Evolutionary conservation across 1,284 basidiomycete genomes (phyloP), one percentile per base, ranked within the genome.

Genomic region (Tetrapyrgos nigripes): DNA sequence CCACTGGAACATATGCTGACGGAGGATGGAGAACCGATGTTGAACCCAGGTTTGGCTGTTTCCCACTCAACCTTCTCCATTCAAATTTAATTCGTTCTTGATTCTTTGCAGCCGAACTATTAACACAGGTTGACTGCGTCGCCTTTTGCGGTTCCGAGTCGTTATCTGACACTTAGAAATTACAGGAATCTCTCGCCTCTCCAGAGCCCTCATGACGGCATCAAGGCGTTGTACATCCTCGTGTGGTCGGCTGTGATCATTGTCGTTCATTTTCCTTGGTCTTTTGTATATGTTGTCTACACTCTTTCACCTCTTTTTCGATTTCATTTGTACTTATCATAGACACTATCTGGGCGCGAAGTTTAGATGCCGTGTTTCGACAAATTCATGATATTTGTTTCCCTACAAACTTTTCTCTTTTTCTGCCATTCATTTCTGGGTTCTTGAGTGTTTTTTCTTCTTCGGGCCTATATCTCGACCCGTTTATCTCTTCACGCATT

Each of bases 21-120:
- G 2, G 85, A 86, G 64, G 84, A 86, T 64, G 84, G 83, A 14
- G 84, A 84, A 66, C 81, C 84, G 10, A 88, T 88, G 84, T 71
- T 88, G 59, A 86, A 87, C 68, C 84, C 87, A 72, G 85, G 86
- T 87, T 52, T 27, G 81, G 17, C 24, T 28, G 26, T 8, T 35
- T 40, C 14, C 31, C 27, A 21, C 19, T n/a, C 27, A 31, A 19
- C n/a, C 27, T 65, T 46, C 23, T 35, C 28, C 13, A 37, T 11
- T 61, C 27, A 21, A 21, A 27, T 46, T 33, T 48, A 57, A 5
- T 31, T 13, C 3, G 14, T 63, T 43, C 55, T 27, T 56, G 14
- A 24, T 35, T 26, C 48, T 50, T 10, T 60, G 4, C 55, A 88
- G 86, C 83, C 59, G 86, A 88, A 63, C 74, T 88, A 49, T 73